Conservation (phyloP, 768 basidiomycete species). For the Boletus barrowsii region DNA sequence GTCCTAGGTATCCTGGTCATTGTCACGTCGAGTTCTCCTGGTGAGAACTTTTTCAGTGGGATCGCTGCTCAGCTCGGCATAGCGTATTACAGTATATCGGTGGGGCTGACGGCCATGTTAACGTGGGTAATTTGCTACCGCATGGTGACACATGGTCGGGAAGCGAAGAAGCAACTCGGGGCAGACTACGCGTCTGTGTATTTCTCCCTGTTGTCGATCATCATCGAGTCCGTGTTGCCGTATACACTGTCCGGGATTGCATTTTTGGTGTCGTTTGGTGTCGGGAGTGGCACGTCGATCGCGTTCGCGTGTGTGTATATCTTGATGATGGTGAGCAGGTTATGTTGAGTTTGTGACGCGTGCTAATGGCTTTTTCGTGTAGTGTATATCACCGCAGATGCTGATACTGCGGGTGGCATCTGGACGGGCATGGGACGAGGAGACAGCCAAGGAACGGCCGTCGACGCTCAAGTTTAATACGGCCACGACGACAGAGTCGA, state of each 20-base stretch:
- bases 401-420: slow-evolving; percentile 23
- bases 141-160: slow-evolving; percentile 11
- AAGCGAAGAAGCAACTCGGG: slow-evolving; percentile 15
- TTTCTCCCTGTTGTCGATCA: slow-evolving; percentile 12
- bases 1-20: slow-evolving; percentile 18
- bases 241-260: slow-evolving; percentile 25
- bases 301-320: slow-evolving; percentile 21
- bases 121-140: slow-evolving; percentile 21
- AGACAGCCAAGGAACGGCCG: not conserved
- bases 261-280: slow-evolving; percentile 22
- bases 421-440: slow-evolving; percentile 15
- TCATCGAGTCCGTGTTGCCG: slow-evolving; percentile 27
- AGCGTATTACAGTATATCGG: slow-evolving; percentile 18
- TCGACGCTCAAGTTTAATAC: slow-evolving; percentile 16
- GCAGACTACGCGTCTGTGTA: slow-evolving; percentile 19
- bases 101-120: slow-evolving; percentile 20
- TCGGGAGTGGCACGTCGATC: slow-evolving; percentile 11
- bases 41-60: slow-evolving; percentile 18
- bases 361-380: not conserved
- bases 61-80: slow-evolving; percentile 14
- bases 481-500: not conserved
- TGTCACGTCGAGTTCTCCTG: slow-evolving; percentile 15
- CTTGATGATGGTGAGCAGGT: slow-evolving; percentile 21
- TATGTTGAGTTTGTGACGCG: not conserved
- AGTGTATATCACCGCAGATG: slow-evolving; percentile 28